Percentiles rank a stretch among this genome's conserved stretches.
phyloP scores from a whole-genome alignment of 1,139 yeast genomes.

The Taphrina populina region DNA sequence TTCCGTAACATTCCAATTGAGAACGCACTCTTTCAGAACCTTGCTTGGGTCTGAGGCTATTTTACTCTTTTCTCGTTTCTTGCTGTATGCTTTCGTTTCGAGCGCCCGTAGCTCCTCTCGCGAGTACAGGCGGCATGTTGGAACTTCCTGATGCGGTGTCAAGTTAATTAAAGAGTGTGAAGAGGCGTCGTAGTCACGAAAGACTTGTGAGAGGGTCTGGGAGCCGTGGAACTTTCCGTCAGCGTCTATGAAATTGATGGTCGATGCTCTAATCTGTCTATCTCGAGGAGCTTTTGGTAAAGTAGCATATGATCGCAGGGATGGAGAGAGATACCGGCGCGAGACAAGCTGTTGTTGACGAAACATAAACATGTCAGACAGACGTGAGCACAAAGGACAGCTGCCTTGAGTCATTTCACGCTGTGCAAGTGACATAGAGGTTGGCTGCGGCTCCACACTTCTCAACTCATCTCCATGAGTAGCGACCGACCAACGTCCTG shows the following conservation, averaged over 20 bases:
- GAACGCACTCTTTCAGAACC: slow-evolving; percentile 8
- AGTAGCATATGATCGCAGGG: slow-evolving; percentile 12
- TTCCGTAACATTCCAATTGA: slow-evolving; percentile 27
- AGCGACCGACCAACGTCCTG: too few species aligned
- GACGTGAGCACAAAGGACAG: too few species aligned
- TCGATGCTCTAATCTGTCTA: slow-evolving; percentile 11
- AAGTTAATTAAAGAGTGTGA: slow-evolving; percentile 24
- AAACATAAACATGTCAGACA: too few species aligned
- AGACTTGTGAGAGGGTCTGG: slow-evolving; percentile 9
- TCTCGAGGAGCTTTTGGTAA: slow-evolving; percentile 25
- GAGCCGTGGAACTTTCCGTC: slow-evolving; percentile 19
- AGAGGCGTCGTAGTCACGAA: slow-evolving; percentile 17
- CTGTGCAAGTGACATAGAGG: too few species aligned
- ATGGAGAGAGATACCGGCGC: too few species aligned
- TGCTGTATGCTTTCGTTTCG: slow-evolving; percentile 19
- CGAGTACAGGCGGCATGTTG: slow-evolving; percentile 30
- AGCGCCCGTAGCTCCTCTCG: slow-evolving; percentile 11
- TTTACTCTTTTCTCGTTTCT: slow-evolving; percentile 7
- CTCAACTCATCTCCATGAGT: too few species aligned
- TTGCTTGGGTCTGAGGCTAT: slow-evolving; percentile 6
- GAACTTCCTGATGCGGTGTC: slow-evolving; percentile 25
- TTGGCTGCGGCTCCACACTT: too few species aligned
- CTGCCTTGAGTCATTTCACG: too few species aligned
- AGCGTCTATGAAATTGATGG: slow-evolving; percentile 12
- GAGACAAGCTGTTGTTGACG: too few species aligned